Evolutionary conservation across 495 filamentous ascomycete genomes (phyloP), one percentile per base, ranked within the genome.

Genomic region (Margaritispora aquatica): DNA sequence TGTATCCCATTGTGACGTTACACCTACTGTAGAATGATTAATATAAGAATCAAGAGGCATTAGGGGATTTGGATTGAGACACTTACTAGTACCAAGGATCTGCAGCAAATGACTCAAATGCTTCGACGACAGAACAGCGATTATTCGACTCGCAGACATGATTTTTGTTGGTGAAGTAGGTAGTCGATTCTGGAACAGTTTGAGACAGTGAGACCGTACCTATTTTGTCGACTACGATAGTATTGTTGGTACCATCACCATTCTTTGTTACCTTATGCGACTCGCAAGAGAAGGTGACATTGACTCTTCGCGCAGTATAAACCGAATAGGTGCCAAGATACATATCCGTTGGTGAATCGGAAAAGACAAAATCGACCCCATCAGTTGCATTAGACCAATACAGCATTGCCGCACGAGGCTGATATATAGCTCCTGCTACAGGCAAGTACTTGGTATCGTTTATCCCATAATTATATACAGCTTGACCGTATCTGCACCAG

Each of bases 11-110:
- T 2, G 57, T 63, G 21, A 67, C 53, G 26, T 62, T 60, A 52
- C 65, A 67, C 19, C 24, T 53, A 52, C 38, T 44, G 38, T 10
- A 9, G 38, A 44, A 44, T 10, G 38, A 9, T 8, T 10, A n/a
- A n/a, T 44, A 44, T 15, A 44, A 15, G 38, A 44, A n/a, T 44
- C 38, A 17, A 44, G 29, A 5, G 13, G 29, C 29, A 34, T 13
- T 2, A 44, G 38, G 38, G 19, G 38, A 34, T 5, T 15, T 7
- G 15, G 29, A 34, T 34, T 34, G 5, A 34, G 29, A 34, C 7
- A n/a, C 38, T 44, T 44, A 44, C 38, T 67, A 67, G 31, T 65
- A 67, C 59, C 59, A 67, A 1, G 65, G 60, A n/a, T 57, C 20
- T 0, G 27, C 55, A 17, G 19, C 1, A 13, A 34, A 64, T 0